phyloP scores from a whole-genome alignment of 495 filamentous ascomycete species.

The Penicillium alfredii region DNA sequence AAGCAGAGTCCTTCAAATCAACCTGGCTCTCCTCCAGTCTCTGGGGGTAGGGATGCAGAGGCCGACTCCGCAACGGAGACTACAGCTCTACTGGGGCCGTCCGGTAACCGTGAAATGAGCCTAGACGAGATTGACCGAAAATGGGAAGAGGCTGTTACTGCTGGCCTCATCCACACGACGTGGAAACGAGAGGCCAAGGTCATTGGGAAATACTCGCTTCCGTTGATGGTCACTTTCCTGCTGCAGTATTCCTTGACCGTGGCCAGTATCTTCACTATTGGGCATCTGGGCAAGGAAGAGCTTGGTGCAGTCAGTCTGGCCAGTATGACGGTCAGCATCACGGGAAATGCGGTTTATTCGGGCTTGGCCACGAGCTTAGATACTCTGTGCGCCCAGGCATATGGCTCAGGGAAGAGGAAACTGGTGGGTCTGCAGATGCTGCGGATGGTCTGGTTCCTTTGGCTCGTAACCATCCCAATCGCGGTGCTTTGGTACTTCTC shows the following conservation, averaged over 20 bases:
- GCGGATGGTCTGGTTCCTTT: slow-evolving; percentile 62
- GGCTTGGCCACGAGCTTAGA: slow-evolving; percentile 69
- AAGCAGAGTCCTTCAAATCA: slow-evolving; percentile 7
- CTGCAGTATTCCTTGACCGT: slow-evolving; percentile 71
- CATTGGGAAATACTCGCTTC: slow-evolving; percentile 54
- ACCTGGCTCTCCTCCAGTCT: slow-evolving; percentile 5
- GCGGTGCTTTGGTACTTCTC: slow-evolving; percentile 57
- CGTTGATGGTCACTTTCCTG: slow-evolving; percentile 64
- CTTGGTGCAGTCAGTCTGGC: slow-evolving; percentile 61
- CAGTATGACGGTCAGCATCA: slow-evolving; percentile 67
- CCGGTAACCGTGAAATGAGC: slow-evolving; percentile 27
- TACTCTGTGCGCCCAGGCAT: slow-evolving; percentile 71
- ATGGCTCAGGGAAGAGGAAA: slow-evolving; percentile 62
- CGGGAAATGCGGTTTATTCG: slow-evolving; percentile 66
- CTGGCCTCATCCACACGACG: slow-evolving; percentile 70
- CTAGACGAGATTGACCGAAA: slow-evolving; percentile 47
- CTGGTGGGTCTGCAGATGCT: slow-evolving; percentile 69
- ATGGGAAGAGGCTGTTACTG: slow-evolving; percentile 74
- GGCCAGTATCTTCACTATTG: slow-evolving; percentile 62
- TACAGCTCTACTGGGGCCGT: slow-evolving; percentile 42
- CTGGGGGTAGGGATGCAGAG: slow-evolving; percentile 16
- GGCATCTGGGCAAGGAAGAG: slow-evolving; percentile 58
- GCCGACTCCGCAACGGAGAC: slow-evolving; percentile 36
- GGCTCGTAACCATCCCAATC: slow-evolving; percentile 59
- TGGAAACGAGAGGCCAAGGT: slow-evolving; percentile 78